Evolutionary conservation across 225 moss, liverwort and hornwort genomes (phyloP), one percentile per base, ranked within the genome.

Genomic region (Physcomitrium patens): DNA sequence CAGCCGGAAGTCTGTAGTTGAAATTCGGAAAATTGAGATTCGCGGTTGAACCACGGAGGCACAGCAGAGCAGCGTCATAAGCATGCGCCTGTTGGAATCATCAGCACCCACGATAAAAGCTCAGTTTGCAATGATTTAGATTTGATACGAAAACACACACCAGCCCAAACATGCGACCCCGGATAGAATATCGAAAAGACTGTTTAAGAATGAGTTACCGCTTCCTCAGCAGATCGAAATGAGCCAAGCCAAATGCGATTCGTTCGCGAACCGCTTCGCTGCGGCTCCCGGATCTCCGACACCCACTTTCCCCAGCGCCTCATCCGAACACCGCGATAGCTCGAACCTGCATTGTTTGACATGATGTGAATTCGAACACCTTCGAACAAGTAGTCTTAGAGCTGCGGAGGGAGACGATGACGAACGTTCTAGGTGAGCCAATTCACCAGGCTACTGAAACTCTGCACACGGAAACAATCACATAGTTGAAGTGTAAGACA

Each of bases 281-380:
- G 84, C 0, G 84, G 78, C 44, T 84, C 84, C 17, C 87, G 65
- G 37, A 87, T 81, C 47, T 87, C 87, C n/a, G 84, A 79, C 11
- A 87, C 87, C 87, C 87, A 87, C 67, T 87, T 87, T 5, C 87
- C 87, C 87, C 87, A 87, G 13, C 27, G 66, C 74, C 87, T 66
- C 81, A 81, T 77, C 7, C 87, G 84, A 5, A 87, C 87, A 17
- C 87, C 87, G 15, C 81, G 81, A 12, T 81, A 87, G 65, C 76
- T 59, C 19, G 76, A 56, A 13, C 77, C 69, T 42, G 60, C 61
- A 50, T 15, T 77, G 20, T 76, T 78, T 43, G 81, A 82, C 85
- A 85, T 82, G 16, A 37, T 64, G 23, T 22, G 12, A n/a, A 12
- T 11, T 49, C 48, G 48, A 49, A 49, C 3, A 49, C 48, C 48